Evolutionary conservation across 2,329 filamentous ascomycete genomes (phyloP), one percentile per base, ranked within the genome.

Genomic region (Ophiosphaerella korrae): DNA sequence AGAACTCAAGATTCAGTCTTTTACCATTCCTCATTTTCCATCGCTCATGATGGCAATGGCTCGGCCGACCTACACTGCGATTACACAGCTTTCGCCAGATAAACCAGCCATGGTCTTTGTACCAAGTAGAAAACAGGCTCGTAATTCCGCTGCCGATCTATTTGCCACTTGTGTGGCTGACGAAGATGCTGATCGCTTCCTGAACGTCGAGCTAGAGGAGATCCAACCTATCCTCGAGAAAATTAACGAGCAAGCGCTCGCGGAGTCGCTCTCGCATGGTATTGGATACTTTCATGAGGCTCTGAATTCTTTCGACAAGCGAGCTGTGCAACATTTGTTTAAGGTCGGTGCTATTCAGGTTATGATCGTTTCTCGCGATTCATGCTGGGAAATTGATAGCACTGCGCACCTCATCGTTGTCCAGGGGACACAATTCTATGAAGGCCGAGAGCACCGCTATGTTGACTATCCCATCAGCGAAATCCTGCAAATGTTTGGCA

Each of bases 1-100:
- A 29, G 93, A 97, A 72, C 84, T 99, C 50, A 92, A 97, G 71
- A 88, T 99, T 41, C 94, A 99, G 74, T 93, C 92, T 1, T 99
- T 94, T 77, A 90, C 88, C 24, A 96, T 96, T 53, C 92, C 95
- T 40, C 95, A 99, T 71, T 97, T 96, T 78, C 95, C 94, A 3
- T 97, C 94, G 9, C 82, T 99, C 35, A 99, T 99, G 94, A 84
- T 99, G 62, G 92, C 94, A 12, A 99, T 99, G 94, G 91, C 92
- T 13, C 93, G 95, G 74, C 95, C 95, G 16, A 88, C 91, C 1
- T 97, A 97, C 72, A 80, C 90, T 53, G 89, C 93, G 2, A 90
- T 99, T 60, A 84, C 91, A 2, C 91, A 96, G 66, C 84, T 96
- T 72, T 95, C 94, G 6, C 80, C 90, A 0, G 88, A 95, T 57